Conservation (phyloP, 306 rosid species). For the Acmispon strigosus region DNA sequence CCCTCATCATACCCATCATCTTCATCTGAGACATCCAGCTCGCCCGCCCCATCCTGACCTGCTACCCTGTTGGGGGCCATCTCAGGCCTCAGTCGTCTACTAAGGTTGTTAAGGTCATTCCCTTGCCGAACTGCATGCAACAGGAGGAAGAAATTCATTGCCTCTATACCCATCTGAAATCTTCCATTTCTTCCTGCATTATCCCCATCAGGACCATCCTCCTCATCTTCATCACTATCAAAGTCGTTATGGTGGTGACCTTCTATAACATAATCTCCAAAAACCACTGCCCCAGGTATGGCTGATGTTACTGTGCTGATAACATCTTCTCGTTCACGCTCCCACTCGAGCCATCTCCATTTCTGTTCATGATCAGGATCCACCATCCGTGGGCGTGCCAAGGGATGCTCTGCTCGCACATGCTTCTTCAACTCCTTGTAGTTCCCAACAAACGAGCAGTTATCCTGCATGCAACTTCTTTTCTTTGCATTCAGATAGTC, state of each 20-base stretch:
- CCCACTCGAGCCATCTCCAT: slow-evolving; percentile 96
- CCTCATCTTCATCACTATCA: slow-evolving; percentile 69
- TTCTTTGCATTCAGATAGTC: slow-evolving; percentile 74
- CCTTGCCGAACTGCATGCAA: slow-evolving; percentile 79
- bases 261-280: slow-evolving; percentile 92
- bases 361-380: slow-evolving; percentile 85
- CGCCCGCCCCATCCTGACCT: slow-evolving; percentile 29
- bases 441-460: slow-evolving; percentile 72
- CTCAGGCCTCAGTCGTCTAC: slow-evolving; percentile 56
- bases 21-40: slow-evolving; percentile 46
- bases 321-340: slow-evolving; percentile 88
- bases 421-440: slow-evolving; percentile 90
- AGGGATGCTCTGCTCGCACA: slow-evolving; percentile 77
- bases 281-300: slow-evolving; percentile 89
- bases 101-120: slow-evolving; percentile 34
- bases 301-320: slow-evolving; percentile 89
- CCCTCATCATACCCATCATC: slow-evolving; percentile 38
- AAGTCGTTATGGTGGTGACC: slow-evolving; percentile 49
- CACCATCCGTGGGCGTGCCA: slow-evolving; percentile 74
- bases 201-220: slow-evolving; percentile 40
- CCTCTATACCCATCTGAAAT: slow-evolving; percentile 61
- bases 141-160: slow-evolving; percentile 84
- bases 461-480: slow-evolving; percentile 91
- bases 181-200: slow-evolving; percentile 56
- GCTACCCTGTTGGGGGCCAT: slow-evolving; percentile 33